Evolutionary conservation across 768 basidiomycete genomes (phyloP).

Genomic region (Piloderma croceum): DNA sequence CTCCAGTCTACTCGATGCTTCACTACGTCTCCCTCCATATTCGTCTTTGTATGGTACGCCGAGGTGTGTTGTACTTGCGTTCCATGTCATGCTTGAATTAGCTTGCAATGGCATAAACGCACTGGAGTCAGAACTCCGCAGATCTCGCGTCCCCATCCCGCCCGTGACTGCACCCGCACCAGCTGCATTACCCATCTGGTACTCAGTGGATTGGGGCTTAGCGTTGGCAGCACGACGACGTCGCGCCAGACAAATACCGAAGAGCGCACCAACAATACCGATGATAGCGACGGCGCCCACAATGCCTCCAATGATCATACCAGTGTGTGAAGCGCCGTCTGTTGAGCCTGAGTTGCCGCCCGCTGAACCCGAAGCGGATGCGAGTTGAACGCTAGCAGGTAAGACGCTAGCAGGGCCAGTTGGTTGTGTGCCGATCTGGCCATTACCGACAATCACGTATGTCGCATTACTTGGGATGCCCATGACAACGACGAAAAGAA

Average conservation of each 20-base stretch:
- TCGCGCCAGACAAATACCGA: slow-evolving; percentile 48
- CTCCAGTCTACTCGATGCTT: slow-evolving; percentile 4
- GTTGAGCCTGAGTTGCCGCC: slow-evolving; percentile 7
- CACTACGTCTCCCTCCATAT: slow-evolving; percentile 12
- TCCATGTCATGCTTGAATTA: slow-evolving; percentile 54
- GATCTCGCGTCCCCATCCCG: slow-evolving; percentile 23
- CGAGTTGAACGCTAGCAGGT: slow-evolving; percentile 44
- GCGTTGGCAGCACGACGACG: slow-evolving; percentile 41
- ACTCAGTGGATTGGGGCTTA: slow-evolving; percentile 24
- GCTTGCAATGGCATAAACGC: slow-evolving; percentile 67
- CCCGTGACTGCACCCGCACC: slow-evolving; percentile 24
- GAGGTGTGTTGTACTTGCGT: slow-evolving; percentile 46
- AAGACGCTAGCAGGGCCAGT: slow-evolving; percentile 37
- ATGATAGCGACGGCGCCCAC: slow-evolving; percentile 50
- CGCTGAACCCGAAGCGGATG: slow-evolving; percentile 35
- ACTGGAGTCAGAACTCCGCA: slow-evolving; percentile 56
- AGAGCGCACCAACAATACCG: slow-evolving; percentile 44
- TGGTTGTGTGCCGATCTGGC: slow-evolving; percentile 70
- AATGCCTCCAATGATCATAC: slow-evolving; percentile 43
- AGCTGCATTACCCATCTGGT: slow-evolving; percentile 34
- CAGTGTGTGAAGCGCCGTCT: slow-evolving; percentile 29
- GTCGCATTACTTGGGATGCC: slow-evolving; percentile 82
- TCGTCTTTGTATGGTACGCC: slow-evolving; percentile 32
- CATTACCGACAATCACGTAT: slow-evolving; percentile 73
- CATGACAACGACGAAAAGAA: slow-evolving; percentile 77